Base-by-base conservation (phyloP, 192 early-diverging fungal species). In the Coemansia sp. region DNA sequence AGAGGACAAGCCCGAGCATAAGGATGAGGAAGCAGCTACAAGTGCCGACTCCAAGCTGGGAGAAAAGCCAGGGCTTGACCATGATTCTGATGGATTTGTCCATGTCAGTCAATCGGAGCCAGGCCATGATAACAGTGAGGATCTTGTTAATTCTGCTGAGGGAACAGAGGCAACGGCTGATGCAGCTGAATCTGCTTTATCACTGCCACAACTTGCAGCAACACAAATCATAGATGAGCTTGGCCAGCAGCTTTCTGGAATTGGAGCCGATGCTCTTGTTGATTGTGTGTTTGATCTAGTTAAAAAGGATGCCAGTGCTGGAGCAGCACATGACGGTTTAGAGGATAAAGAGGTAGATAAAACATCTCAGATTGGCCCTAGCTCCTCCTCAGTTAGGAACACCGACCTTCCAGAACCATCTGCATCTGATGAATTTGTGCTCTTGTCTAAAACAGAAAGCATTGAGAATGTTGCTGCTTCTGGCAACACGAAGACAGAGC, bases 1-100 rank as follows among this genome's bases (percentile, higher is more conserved):
- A 13, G 12, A 22, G 12, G 43, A 20, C 43, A 44, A 59, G 32
- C 32, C 1, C 5, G 44, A 37, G 6, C 44, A 13, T 10, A 46
- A n/a, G 5, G 14, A 63, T 11, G 59, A 17, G 5, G 22, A 69
- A 32, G 38, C 39, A 5, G 12, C 25, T 37, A 32, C 32, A 32
- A 32, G 32, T 32, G 4, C 2, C 19, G 19, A 4, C 9, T 54
- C 51, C 25, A 22, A 54, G 19, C 19, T 22, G 4, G 51, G 5
- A 13, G 22, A 22, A 20, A 54, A 54, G 51, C 51, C 51, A 7
- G 51, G 57, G 42, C 55, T 60, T 1, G 72, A 63, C 17, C 68
- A 81, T 37, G 78, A 81, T 25, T 81, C 73, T 20, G 78, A 81
- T 40, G 73, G 60, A 16, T 81, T 75, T 64, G 68, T 81, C 11